A percentile compares a stretch with the other conserved stretches of the same genome.
phyloP scores from a whole-genome alignment of 495 filamentous ascomycete species.

The Tirmania nivea region DNA sequence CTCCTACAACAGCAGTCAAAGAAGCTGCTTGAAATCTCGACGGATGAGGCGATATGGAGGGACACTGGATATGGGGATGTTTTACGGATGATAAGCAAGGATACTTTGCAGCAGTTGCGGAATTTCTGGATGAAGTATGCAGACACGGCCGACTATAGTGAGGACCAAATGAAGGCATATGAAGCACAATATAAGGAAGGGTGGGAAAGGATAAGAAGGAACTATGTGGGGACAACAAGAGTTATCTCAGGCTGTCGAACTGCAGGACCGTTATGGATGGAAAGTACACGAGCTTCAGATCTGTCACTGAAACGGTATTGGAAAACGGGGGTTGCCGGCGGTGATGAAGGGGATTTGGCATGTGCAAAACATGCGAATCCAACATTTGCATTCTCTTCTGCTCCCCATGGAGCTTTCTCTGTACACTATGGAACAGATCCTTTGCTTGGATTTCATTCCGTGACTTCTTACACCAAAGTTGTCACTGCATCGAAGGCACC shows the following conservation, averaged over 20 bases:
- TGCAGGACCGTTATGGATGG: conserved; percentile 10
- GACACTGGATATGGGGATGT: conserved; percentile 11
- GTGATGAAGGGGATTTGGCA: conserved; percentile 2
- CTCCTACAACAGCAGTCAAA: conserved; percentile 10
- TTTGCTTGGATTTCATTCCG: conserved; percentile 24
- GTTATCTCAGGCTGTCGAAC: conserved; percentile 2
- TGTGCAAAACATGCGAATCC: conserved; percentile 21
- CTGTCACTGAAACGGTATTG: conserved; percentile 6
- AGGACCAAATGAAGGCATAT: conserved; percentile 1
- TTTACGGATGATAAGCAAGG: conserved; percentile 17
- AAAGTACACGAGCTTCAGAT: not conserved
- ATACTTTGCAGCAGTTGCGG: conserved; percentile 15
- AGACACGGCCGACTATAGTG: conserved; percentile 1
- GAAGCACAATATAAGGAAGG: conserved; percentile 1
- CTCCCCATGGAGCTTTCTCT: conserved; percentile 4
- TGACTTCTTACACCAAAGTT: conserved; percentile 8
- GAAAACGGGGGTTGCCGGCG: conserved; percentile 9
- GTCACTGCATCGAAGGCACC: conserved; percentile 13
- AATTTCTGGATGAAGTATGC: conserved; percentile 8
- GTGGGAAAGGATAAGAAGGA: not conserved
- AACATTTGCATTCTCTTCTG: conserved; percentile 14
- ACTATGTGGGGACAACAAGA: not conserved
- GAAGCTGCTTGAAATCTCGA: conserved; percentile 15
- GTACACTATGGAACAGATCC: conserved; percentile 28
- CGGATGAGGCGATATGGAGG: conserved; percentile 10